Evolutionary conservation across 306 rosid species (phyloP).

Genomic region (Prunus mira): DNA sequence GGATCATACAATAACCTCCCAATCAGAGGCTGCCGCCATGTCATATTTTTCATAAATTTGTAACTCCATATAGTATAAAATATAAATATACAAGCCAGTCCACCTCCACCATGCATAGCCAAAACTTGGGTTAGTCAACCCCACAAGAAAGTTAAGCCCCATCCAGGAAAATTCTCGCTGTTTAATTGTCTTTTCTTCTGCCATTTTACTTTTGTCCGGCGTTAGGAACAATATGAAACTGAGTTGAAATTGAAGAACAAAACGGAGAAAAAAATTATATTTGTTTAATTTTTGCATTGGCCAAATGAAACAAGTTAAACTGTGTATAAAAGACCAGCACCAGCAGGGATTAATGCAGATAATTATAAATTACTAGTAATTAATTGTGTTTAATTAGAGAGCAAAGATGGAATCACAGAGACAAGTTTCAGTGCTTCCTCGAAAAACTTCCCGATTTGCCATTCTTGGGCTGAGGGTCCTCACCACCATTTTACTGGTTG

Average conservation of each 20-base stretch:
- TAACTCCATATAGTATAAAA: too few species aligned
- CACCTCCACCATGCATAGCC: not conserved
- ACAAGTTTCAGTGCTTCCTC: not conserved
- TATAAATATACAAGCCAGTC: not conserved
- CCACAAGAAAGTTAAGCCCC: not conserved
- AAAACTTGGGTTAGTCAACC: not conserved
- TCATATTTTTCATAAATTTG: not conserved
- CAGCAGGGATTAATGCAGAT: not conserved
- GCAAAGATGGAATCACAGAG: not conserved
- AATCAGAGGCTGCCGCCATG: not conserved
- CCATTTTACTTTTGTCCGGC: conserved; percentile 1
- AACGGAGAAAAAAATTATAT: not conserved
- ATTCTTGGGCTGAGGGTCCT: conserved; percentile 18
- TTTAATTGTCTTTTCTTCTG: not conserved
- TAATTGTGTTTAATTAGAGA: not conserved
- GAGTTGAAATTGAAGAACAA: not conserved
- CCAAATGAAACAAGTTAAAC: not conserved
- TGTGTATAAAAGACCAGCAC: not conserved
- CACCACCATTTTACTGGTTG: conserved; percentile 18
- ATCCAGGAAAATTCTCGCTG: not conserved
- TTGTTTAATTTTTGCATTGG: not conserved
- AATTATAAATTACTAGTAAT: not conserved
- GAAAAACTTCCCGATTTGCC: conserved; percentile 2
- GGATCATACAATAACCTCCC: not conserved
- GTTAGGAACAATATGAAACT: not conserved